Percentiles rank a stretch among this genome's conserved stretches.
Evolutionary conservation across 148 eudicot species (phyloP).

Genomic region (Spergularia bocconei): DNA sequence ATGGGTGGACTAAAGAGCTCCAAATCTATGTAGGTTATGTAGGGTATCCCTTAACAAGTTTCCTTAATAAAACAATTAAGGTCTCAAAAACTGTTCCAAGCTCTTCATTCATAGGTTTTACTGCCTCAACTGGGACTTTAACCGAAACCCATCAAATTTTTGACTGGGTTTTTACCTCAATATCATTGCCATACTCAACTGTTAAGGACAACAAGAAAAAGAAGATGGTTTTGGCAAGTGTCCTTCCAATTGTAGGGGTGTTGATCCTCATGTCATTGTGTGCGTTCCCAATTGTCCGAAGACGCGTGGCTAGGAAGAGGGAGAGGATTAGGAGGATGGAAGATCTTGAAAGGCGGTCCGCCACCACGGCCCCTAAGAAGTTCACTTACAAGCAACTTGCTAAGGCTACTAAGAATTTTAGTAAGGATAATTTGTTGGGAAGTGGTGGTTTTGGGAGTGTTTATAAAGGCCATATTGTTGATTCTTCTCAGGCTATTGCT

Average conservation of each 20-base stretch:
- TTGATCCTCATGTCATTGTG: slow-evolving; percentile 23
- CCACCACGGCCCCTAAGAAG: slow-evolving; percentile 49
- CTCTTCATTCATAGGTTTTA: slow-evolving; percentile 49
- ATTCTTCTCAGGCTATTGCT: slow-evolving; percentile 44
- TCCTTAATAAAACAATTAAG: slow-evolving; percentile 40
- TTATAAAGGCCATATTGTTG: slow-evolving; percentile 47
- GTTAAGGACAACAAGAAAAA: slow-evolving; percentile 31
- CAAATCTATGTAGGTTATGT: slow-evolving; percentile 42
- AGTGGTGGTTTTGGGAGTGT: slow-evolving; percentile 79
- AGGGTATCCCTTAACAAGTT: slow-evolving; percentile 34
- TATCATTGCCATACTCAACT: slow-evolving; percentile 37
- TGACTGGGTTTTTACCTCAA: slow-evolving; percentile 55
- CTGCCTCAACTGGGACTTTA: slow-evolving; percentile 58
- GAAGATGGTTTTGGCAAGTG: slow-evolving; percentile 18
- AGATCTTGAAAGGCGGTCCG: slow-evolving; percentile 44
- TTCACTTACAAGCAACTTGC: slow-evolving; percentile 50
- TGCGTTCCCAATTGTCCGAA: slow-evolving; percentile 26
- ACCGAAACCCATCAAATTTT: slow-evolving; percentile 55
- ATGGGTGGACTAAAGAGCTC: slow-evolving; percentile 47
- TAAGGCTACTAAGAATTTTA: slow-evolving; percentile 59
- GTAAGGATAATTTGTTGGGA: slow-evolving; percentile 58
- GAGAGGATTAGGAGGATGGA: slow-evolving; percentile 34
- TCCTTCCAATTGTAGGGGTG: slow-evolving; percentile 31
- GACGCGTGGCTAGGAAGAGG: slow-evolving; percentile 16
- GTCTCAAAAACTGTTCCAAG: slow-evolving; percentile 42